These are phyloP conservation scores for Picea sitchensis DNA, from an alignment of 75 land plant species.

Conservation along the genomic window DNA sequence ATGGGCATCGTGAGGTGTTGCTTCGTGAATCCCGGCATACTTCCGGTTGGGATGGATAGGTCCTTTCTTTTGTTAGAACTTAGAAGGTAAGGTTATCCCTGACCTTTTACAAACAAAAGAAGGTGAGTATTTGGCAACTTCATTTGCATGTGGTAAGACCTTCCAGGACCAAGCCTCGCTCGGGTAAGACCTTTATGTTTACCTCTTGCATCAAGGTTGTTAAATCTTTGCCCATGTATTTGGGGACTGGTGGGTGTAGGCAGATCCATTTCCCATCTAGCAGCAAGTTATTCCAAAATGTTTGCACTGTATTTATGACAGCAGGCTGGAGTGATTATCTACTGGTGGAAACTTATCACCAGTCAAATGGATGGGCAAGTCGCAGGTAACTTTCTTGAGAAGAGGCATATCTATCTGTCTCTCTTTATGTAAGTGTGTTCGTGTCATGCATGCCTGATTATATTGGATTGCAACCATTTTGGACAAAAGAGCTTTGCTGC, in stretches of 20 bases:
- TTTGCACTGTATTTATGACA: neutral
- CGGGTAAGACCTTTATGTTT: too few relatives aligned
- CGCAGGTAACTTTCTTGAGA: neutral
- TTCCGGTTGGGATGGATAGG: too few relatives aligned
- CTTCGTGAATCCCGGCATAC: too few relatives aligned
- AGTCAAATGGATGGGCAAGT: neutral
- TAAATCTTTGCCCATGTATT: too few relatives aligned
- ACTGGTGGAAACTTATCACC: neutral
- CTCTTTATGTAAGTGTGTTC: neutral
- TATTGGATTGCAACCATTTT: neutral
- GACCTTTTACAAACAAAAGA: too few relatives aligned
- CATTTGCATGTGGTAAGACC: too few relatives aligned
- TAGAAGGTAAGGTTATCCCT: too few relatives aligned
- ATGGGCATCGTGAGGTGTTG: too few relatives aligned
- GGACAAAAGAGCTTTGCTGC: neutral
- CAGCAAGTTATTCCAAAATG: neutral
- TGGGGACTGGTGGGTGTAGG: neutral
- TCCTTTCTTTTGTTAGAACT: too few relatives aligned
- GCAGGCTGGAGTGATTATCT: neutral
- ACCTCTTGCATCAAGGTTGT: too few relatives aligned
- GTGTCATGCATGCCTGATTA: neutral
- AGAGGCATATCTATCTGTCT: neutral
- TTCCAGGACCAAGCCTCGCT: too few relatives aligned
- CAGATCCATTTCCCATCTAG: neutral
- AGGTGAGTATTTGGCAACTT: too few relatives aligned